A percentile compares a stretch with the other conserved stretches of the same genome.
These are phyloP conservation scores for Sophora flavescens DNA, from an alignment of 306 rosid genomes.

Conservation along the genomic window DNA sequence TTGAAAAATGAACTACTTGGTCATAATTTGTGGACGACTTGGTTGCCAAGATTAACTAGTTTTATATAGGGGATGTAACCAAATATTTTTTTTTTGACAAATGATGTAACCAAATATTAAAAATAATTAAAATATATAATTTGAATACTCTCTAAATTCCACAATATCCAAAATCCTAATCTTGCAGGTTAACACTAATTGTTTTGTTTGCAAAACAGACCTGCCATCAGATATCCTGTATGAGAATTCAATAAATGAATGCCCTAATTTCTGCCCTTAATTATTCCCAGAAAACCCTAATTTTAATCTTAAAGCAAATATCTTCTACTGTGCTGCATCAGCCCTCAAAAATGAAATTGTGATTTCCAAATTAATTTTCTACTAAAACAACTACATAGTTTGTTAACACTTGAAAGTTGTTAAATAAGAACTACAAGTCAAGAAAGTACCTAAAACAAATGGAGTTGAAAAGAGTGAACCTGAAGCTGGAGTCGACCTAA, in stretches of 20 bases:
- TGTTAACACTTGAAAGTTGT: slow-evolving; percentile 23
- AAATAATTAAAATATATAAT: slow-evolving; percentile 18
- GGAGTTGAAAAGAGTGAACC: slow-evolving; percentile 79
- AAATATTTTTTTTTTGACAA: too few species aligned
- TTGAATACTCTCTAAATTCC: slow-evolving; percentile 23
- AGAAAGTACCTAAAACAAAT: slow-evolving; percentile 77
- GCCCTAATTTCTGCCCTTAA: slow-evolving; percentile 18
- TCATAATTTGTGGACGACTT: slow-evolving; percentile 2
- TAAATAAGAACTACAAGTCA: slow-evolving; percentile 21
- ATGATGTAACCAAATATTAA: not conserved
- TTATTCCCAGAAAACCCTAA: slow-evolving; percentile 17
- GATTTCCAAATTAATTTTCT: slow-evolving; percentile 35
- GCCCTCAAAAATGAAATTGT: slow-evolving; percentile 31
- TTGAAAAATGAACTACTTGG: not conserved
- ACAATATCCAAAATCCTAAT: not conserved
- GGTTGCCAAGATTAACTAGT: not conserved
- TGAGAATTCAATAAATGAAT: not conserved
- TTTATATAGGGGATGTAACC: not conserved
- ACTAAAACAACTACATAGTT: slow-evolving; percentile 25
- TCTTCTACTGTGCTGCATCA: slow-evolving; percentile 15
- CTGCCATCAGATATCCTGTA: slow-evolving; percentile 5
- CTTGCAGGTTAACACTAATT: slow-evolving; percentile 28
- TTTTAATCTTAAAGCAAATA: slow-evolving; percentile 11
- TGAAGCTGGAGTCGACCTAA: slow-evolving; percentile 66
- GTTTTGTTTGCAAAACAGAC: slow-evolving; percentile 21